Evolutionary conservation across 2,329 filamentous ascomycete species (phyloP), one percentile per base, ranked within the genome.

Genomic region (Mycosphaerella arachidis): DNA sequence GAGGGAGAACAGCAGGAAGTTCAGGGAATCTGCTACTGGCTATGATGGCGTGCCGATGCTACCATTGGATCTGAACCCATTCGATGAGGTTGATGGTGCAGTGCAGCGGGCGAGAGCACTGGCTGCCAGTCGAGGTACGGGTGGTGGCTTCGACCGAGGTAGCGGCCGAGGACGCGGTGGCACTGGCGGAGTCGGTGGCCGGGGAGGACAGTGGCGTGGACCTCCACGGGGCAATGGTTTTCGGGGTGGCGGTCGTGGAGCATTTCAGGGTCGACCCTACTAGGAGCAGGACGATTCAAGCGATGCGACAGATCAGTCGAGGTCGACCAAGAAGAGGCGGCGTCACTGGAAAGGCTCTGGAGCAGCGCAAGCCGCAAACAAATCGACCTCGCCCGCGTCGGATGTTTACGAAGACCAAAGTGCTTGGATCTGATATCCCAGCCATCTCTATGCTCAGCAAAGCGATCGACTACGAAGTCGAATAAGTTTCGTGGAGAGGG

Each of bases 51-150:
- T 67, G 13, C 48, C 55, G n/a, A 61, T 57, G 3, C 43, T 64
- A 1, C 31, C 18, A 29, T 29, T 29, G 5, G 48, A 48, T n/a
- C 45, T 27, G 18, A 50, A 62, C 12, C 55, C 56, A 20, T 55
- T 56, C 57, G 56, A 59, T 31, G 59, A 59, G 16, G 58, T 59
- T 20, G 61, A 68, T 33, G 56, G 56, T 40, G 66, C 63, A 12
- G 62, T 68, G 12, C 63, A 61, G 33, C 63, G 66, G n/a, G 66
- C 66, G 10, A 48, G 64, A 54, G 62, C 62, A 30, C 48, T 67
- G 27, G 63, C 65, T 16, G 56, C 60, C 8, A 57, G 57, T 46
- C 58, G 65, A 45, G 50, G 27, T 6, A 29, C 12, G 46, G 50
- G 50, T 35, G 59, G 61, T 31, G 62, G 58, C 31, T 57, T 50